Evolutionary conservation across 2,329 filamentous ascomycete species (phyloP).

Genomic region (Diaporthe amygdali): DNA sequence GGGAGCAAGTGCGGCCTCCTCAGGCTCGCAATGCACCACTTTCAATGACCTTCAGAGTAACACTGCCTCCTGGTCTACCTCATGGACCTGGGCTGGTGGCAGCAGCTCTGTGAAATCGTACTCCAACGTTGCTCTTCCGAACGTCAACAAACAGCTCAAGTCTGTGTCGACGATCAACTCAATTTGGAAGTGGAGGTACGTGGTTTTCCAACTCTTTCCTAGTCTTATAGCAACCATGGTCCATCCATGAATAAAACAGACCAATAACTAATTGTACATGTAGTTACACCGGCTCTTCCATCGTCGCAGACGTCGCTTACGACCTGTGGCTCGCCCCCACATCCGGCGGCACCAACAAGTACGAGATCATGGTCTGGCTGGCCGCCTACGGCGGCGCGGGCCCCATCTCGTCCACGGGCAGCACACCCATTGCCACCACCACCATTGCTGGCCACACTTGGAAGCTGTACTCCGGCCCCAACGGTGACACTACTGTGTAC

Average conservation of each 20-base stretch:
- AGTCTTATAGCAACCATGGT: background rate
- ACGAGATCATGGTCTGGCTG: constrained; percentile 72
- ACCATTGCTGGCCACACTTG: constrained; percentile 58
- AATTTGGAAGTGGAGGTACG: constrained; percentile 44
- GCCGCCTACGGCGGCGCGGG: constrained; percentile 61
- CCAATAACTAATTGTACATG: background rate
- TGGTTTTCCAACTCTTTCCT: background rate
- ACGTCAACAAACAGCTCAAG: constrained; percentile 38
- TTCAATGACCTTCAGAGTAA: constrained; percentile 40
- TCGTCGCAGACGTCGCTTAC: constrained; percentile 63
- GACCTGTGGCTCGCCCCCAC: constrained; percentile 63
- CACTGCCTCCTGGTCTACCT: constrained; percentile 47
- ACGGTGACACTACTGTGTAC: constrained; percentile 64
- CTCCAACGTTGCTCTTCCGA: constrained; percentile 46
- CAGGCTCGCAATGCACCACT: constrained; percentile 48
- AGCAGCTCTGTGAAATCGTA: constrained; percentile 49
- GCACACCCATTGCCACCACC: constrained; percentile 52
- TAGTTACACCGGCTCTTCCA: constrained; percentile 39
- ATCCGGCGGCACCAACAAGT: constrained; percentile 48
- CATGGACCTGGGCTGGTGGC: constrained; percentile 48
- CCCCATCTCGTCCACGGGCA: constrained; percentile 59
- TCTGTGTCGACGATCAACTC: constrained; percentile 40
- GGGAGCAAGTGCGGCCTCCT: constrained; percentile 42
- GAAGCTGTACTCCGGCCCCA: constrained; percentile 63
- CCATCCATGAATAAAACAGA: too few species aligned